A percentile compares a stretch with the other conserved stretches of the same genome.
phyloP scores from a whole-genome alignment of 345 rosid species.

The Mallotus nudiflorus region DNA sequence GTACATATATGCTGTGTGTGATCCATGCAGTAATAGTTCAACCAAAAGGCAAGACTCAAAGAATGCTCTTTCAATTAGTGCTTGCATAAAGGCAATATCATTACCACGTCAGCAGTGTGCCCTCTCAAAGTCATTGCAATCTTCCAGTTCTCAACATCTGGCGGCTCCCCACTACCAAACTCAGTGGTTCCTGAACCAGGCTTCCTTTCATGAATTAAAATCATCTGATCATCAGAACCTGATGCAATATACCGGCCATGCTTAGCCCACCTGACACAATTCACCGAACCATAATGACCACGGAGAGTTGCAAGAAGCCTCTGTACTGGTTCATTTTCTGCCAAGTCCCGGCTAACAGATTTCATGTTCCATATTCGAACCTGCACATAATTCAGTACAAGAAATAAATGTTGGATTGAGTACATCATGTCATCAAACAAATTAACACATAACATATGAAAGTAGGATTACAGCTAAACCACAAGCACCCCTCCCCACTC shows the following conservation, averaged over 20 bases:
- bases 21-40: conserved; percentile 1
- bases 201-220: conserved; percentile 89
- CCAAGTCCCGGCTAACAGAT: conserved; percentile 64
- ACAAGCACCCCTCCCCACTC: neutral
- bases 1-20: neutral
- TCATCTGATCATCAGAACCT: conserved; percentile 95
- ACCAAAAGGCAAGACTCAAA: neutral
- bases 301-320: conserved; percentile 95
- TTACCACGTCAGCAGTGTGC: conserved; percentile 99
- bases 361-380: conserved; percentile 96
- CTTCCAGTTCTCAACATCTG: conserved; percentile 99
- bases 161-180: conserved; percentile 98
- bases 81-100: conserved; percentile 22
- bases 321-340: conserved; percentile 55
- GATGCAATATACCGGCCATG: conserved; percentile 88
- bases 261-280: conserved; percentile 99
- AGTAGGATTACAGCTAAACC: neutral
- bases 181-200: conserved; percentile 97
- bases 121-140: conserved; percentile 94
- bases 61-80: conserved; percentile 5
- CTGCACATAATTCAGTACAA: conserved; percentile 35
- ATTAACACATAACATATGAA: neutral
- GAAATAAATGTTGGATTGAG: neutral
- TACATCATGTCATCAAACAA: neutral
- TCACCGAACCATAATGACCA: conserved; percentile 99